These are phyloP conservation scores for Chrysopogon serrulatus DNA, from an alignment of 176 grass and related monocot species.

Conservation along the genomic window DNA sequence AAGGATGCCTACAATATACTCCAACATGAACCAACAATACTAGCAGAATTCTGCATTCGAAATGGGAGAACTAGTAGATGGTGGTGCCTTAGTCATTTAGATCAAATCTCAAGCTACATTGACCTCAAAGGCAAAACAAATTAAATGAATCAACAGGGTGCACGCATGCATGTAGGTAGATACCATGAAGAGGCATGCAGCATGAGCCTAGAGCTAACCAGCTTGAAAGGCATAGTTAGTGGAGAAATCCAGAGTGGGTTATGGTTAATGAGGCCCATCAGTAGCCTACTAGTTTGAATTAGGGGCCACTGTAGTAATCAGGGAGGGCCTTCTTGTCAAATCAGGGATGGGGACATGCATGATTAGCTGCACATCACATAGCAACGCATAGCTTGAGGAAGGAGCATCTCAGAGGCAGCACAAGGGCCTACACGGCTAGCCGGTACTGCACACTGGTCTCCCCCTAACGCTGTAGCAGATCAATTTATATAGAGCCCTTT, in stretches of 20 bases:
- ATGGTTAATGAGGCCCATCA: conserved; percentile 25
- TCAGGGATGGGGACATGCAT: conserved; percentile 11
- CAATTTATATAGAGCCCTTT: background rate
- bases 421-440: background rate
- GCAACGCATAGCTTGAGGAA: conserved; percentile 29
- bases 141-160: background rate
- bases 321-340: conserved; percentile 20
- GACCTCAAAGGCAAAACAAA: background rate
- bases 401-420: conserved; percentile 31
- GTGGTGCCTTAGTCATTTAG: background rate
- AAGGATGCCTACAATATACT: background rate
- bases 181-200: background rate
- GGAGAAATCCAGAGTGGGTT: background rate
- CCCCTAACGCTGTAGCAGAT: background rate
- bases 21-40: background rate
- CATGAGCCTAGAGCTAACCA: background rate
- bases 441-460: background rate
- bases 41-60: background rate
- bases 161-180: background rate
- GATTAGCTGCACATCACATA: conserved; percentile 16
- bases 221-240: background rate
- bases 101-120: background rate
- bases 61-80: background rate
- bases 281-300: background rate
- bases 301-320: background rate